Conservation (phyloP, 164 flowering plant genomes). For the Sedum album region DNA sequence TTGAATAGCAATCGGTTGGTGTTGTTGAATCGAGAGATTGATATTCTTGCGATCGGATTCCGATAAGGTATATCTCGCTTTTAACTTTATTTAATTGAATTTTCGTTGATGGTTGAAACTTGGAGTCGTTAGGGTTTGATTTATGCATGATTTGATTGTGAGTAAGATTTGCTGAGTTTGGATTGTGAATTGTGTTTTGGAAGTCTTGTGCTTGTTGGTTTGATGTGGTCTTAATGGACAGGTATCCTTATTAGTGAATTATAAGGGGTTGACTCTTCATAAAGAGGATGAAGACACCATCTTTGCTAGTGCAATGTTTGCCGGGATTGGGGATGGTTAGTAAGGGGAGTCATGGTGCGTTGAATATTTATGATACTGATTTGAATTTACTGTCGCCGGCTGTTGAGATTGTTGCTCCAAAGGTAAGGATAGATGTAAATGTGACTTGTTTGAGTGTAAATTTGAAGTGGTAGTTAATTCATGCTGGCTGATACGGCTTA, state of each 20-base stretch:
- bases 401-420: slow-evolving; percentile 84
- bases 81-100: neutral
- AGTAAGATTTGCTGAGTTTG: neutral
- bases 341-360: slow-evolving; percentile 38
- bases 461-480: neutral
- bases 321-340: slow-evolving; percentile 64
- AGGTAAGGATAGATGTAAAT: slow-evolving; percentile 28
- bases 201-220: neutral
- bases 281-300: slow-evolving; percentile 57
- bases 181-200: neutral
- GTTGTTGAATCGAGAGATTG: too few relatives aligned
- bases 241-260: neutral
- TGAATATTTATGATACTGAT: slow-evolving; percentile 50
- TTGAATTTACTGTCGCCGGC: slow-evolving; percentile 64
- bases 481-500: neutral
- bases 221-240: neutral
- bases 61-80: neutral
- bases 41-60: neutral
- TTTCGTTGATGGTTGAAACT: neutral
- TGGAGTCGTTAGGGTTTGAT: neutral
- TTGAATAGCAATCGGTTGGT: neutral
- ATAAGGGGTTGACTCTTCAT: slow-evolving; percentile 1
- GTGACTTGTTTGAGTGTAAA: too few relatives aligned
- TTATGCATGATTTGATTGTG: neutral
- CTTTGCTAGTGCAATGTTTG: slow-evolving; percentile 72